Evolutionary conservation across 257 asterid genomes (phyloP).

Genomic region (Solanum peruvianum): DNA sequence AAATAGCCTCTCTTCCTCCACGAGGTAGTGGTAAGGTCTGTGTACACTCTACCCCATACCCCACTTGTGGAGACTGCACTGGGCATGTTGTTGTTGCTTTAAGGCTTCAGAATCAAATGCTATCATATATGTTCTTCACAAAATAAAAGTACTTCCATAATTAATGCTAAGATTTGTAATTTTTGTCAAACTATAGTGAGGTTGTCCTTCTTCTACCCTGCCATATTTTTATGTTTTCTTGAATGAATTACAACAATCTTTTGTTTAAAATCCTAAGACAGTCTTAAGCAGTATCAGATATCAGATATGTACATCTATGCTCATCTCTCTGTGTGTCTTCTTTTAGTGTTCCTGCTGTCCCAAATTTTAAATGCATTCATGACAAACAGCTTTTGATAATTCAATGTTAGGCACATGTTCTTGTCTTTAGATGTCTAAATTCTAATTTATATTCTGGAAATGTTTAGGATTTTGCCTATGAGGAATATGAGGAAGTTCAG

Average conservation of each 20-base stretch:
- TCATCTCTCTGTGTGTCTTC: not conserved
- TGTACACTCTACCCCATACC: not conserved
- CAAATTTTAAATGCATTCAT: not conserved
- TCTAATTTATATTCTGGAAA: not conserved
- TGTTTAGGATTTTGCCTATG: constrained; percentile 75
- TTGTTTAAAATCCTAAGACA: not conserved
- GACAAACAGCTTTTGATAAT: not conserved
- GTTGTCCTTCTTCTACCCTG: not conserved
- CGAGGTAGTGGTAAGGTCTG: not conserved
- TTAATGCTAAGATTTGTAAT: not conserved
- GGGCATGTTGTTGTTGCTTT: not conserved
- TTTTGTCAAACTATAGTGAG: not conserved
- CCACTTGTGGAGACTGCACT: not conserved
- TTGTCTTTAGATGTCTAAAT: constrained; percentile 1
- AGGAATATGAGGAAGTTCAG: constrained; percentile 74
- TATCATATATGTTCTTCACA: not conserved
- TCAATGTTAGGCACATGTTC: constrained; percentile 5
- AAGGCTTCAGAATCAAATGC: not conserved
- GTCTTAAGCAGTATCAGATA: not conserved
- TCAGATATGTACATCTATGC: not conserved
- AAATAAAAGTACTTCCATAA: not conserved
- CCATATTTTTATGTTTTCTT: not conserved
- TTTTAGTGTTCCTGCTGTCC: not conserved
- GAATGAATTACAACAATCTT: not conserved
- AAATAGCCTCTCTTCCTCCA: not conserved